A percentile compares a stretch with the other conserved stretches of the same genome.
phyloP scores from a whole-genome alignment of 2,329 filamentous ascomycete genomes.

The Bipolaris victoriae region DNA sequence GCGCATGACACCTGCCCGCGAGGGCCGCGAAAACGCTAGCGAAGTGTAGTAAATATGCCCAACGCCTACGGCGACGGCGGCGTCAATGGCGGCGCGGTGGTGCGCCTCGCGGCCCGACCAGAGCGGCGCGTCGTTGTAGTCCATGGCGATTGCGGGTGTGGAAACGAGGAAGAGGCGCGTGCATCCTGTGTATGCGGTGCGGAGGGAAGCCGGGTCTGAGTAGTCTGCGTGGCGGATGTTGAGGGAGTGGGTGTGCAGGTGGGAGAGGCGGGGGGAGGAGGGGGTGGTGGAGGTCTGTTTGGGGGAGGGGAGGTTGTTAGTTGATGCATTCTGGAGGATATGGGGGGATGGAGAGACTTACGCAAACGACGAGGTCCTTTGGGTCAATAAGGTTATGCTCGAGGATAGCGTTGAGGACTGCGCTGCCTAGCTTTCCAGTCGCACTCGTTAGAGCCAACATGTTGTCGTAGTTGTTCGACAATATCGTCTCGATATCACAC shows the following conservation, averaged over 20 bases:
- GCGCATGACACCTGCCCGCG: constrained; percentile 53
- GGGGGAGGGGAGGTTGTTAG: neutral
- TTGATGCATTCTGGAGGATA: neutral
- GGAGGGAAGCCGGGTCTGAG: constrained; percentile 45
- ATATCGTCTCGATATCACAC: neutral
- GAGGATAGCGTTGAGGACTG: constrained; percentile 53
- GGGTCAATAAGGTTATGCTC: constrained; percentile 49
- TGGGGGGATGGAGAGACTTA: constrained; percentile 18
- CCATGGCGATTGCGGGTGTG: constrained; percentile 51
- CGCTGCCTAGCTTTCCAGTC: constrained; percentile 55
- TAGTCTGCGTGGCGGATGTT: constrained; percentile 50
- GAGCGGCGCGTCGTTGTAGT: constrained; percentile 52
- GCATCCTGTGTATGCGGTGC: constrained; percentile 47
- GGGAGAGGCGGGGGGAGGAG: constrained; percentile 29
- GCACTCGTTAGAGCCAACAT: constrained; percentile 53
- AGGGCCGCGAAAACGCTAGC: constrained; percentile 51
- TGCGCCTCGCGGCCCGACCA: constrained; percentile 54
- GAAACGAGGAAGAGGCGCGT: constrained; percentile 55
- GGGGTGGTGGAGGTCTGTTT: constrained; percentile 32
- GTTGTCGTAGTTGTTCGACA: neutral
- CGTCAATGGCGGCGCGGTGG: constrained; percentile 53
- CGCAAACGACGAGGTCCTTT: constrained; percentile 48
- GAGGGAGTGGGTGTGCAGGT: constrained; percentile 40
- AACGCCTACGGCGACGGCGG: constrained; percentile 50
- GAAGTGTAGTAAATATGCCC: constrained; percentile 57